These are phyloP conservation scores for Candida sphagnicola DNA, from an alignment of 805 yeast genomes.

Conservation along the genomic window DNA sequence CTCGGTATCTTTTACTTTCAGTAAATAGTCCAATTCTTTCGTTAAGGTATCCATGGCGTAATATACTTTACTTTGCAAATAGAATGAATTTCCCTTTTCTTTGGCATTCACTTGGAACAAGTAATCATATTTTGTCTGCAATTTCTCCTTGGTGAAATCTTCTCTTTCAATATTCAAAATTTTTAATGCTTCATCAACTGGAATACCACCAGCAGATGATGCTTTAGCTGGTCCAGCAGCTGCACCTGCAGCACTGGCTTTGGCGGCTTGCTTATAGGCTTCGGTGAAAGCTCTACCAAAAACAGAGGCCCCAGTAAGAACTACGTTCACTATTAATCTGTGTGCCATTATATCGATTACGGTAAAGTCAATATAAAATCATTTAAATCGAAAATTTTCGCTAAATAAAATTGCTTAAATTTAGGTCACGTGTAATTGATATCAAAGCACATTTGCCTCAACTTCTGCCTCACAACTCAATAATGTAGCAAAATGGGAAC, in stretches of 20 bases:
- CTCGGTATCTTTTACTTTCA: conserved; percentile 35
- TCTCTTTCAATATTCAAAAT: conserved; percentile 74
- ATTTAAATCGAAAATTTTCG: too few relatives aligned
- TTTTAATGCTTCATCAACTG: conserved; percentile 87
- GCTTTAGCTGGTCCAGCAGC: conserved; percentile 37
- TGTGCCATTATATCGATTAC: conserved; percentile 60
- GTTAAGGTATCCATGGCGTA: conserved; percentile 91
- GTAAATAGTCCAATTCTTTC: conserved; percentile 64
- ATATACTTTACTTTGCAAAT: conserved; percentile 86
- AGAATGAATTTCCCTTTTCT: conserved; percentile 95
- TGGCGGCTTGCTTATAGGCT: conserved; percentile 95
- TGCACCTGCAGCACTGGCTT: conserved; percentile 76
- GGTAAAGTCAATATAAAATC: too few relatives aligned
- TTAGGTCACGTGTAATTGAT: too few relatives aligned
- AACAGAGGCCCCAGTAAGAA: conserved; percentile 91
- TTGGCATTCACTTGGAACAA: conserved; percentile 85
- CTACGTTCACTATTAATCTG: conserved; percentile 82
- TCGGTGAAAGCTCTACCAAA: conserved; percentile 96
- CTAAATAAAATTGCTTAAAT: too few relatives aligned
- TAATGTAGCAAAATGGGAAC: too few relatives aligned
- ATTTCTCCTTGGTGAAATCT: conserved; percentile 51
- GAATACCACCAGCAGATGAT: conserved; percentile 69
- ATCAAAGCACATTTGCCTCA: too few relatives aligned
- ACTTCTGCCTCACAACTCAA: too few relatives aligned
- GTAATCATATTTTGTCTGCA: conserved; percentile 71